phyloP scores from a whole-genome alignment of 352 stramenopile species.

The Pythium folliculosum region DNA sequence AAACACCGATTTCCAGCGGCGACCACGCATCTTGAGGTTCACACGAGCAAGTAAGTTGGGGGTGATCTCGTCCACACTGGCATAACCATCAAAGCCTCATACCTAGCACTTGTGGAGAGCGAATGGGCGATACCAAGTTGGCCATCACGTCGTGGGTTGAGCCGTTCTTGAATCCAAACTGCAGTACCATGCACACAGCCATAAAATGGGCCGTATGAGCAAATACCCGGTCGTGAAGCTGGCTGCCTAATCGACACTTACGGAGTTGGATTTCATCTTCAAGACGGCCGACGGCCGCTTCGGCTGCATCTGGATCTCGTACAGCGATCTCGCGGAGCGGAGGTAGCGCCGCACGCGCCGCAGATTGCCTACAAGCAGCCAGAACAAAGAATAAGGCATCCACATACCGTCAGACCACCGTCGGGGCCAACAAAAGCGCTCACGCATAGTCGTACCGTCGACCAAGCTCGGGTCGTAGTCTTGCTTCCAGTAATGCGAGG shows the following conservation, averaged over 20 bases:
- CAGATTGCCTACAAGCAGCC: constrained; percentile 48
- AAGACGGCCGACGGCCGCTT: constrained; percentile 72
- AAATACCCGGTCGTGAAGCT: too few species aligned
- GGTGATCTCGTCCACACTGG: background rate
- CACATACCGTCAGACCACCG: background rate
- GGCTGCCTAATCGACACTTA: too few species aligned
- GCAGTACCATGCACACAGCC: too few species aligned
- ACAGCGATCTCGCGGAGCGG: constrained; percentile 57
- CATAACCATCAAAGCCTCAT: background rate
- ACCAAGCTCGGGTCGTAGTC: constrained; percentile 23
- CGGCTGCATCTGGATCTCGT: constrained; percentile 75
- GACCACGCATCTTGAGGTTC: constrained; percentile 66
- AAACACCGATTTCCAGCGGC: constrained; percentile 69
- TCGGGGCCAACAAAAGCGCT: too few species aligned
- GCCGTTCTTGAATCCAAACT: constrained; percentile 71
- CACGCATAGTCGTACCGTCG: constrained; percentile 18
- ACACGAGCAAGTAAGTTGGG: background rate
- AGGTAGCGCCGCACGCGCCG: constrained; percentile 61
- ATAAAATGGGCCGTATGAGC: too few species aligned
- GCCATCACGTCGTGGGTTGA: constrained; percentile 73
- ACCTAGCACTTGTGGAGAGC: constrained; percentile 73
- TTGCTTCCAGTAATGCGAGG: constrained; percentile 28
- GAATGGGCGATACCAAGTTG: constrained; percentile 66
- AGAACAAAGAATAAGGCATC: background rate
- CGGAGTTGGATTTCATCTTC: constrained; percentile 68